These are phyloP conservation scores for Lathyrus aphaca DNA, from an alignment of 306 rosid genomes.

Conservation along the genomic window DNA sequence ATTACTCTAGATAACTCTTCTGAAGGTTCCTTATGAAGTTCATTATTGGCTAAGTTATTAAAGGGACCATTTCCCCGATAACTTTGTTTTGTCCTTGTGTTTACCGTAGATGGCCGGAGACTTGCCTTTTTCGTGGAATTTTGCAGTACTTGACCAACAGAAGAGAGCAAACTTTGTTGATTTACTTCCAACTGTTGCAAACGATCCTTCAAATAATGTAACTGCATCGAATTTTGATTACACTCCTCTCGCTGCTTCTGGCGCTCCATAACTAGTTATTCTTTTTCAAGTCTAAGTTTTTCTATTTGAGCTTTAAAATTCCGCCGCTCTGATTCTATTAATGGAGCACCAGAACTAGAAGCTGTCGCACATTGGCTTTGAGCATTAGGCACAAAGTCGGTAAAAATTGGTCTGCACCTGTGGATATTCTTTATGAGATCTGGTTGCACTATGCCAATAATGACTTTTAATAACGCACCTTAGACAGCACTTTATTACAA, in stretches of 20 bases:
- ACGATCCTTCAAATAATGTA: slow-evolving; percentile 47
- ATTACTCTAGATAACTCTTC: too few relatives aligned
- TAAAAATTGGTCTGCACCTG: slow-evolving; percentile 83
- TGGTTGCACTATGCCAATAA: too few relatives aligned
- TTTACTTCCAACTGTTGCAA: slow-evolving; percentile 55
- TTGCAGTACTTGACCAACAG: slow-evolving; percentile 56
- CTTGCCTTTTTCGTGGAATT: slow-evolving; percentile 52
- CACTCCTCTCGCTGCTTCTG: slow-evolving; percentile 56
- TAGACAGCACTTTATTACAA: too few relatives aligned
- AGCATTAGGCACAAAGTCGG: slow-evolving; percentile 69
- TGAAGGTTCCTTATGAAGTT: too few relatives aligned
- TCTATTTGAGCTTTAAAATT: slow-evolving; percentile 58
- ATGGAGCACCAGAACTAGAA: neutral
- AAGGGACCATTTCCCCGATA: too few relatives aligned
- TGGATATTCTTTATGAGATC: slow-evolving; percentile 76
- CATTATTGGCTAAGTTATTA: too few relatives aligned
- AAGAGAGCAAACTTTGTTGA: slow-evolving; percentile 56
- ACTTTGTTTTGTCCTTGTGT: slow-evolving; percentile 37
- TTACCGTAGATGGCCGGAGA: slow-evolving; percentile 53
- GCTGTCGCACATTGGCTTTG: neutral
- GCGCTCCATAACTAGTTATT: slow-evolving; percentile 52
- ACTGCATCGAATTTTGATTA: slow-evolving; percentile 45
- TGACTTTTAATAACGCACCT: too few relatives aligned
- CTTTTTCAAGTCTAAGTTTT: slow-evolving; percentile 58
- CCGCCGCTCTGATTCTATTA: slow-evolving; percentile 60